Percentiles rank a stretch among this genome's conserved stretches.
Evolutionary conservation across 2,329 filamentous ascomycete genomes (phyloP).

Genomic region (Botrytis medusae): DNA sequence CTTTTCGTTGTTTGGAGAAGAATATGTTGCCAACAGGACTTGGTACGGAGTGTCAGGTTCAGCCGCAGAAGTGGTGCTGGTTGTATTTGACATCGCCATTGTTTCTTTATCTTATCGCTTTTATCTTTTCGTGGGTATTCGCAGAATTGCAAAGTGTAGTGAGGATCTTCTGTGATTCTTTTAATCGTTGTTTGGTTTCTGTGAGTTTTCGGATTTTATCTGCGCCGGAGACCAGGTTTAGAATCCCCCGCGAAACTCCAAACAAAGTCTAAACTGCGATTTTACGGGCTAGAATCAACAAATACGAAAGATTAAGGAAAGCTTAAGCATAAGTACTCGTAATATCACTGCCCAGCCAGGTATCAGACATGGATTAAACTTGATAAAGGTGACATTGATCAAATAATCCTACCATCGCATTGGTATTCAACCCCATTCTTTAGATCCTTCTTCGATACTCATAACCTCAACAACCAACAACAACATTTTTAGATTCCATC

Average conservation of each 20-base stretch:
- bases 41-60: slow-evolving; percentile 6
- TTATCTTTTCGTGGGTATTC: not conserved
- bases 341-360: not conserved
- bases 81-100: slow-evolving; percentile 17
- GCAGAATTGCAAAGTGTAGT: not conserved
- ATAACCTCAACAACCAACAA: not conserved
- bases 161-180: not conserved
- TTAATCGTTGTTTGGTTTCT: not conserved
- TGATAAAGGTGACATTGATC: not conserved
- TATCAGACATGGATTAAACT: slow-evolving; percentile 14
- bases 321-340: not conserved
- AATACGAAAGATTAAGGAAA: not conserved
- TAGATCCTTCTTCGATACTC: not conserved
- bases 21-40: slow-evolving; percentile 49
- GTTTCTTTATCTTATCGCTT: not conserved
- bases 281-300: not conserved
- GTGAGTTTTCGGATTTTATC: not conserved
- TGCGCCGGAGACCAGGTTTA: slow-evolving; percentile 14
- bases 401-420: not conserved
- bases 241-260: slow-evolving; percentile 10
- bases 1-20: slow-evolving; percentile 49
- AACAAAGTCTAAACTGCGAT: not conserved
- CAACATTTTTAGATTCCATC: not conserved
- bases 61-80: slow-evolving; percentile 9
- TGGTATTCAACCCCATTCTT: slow-evolving; percentile 9